Conservation (phyloP, 208 protist species). For the Endotrypanum monterogeii region DNA sequence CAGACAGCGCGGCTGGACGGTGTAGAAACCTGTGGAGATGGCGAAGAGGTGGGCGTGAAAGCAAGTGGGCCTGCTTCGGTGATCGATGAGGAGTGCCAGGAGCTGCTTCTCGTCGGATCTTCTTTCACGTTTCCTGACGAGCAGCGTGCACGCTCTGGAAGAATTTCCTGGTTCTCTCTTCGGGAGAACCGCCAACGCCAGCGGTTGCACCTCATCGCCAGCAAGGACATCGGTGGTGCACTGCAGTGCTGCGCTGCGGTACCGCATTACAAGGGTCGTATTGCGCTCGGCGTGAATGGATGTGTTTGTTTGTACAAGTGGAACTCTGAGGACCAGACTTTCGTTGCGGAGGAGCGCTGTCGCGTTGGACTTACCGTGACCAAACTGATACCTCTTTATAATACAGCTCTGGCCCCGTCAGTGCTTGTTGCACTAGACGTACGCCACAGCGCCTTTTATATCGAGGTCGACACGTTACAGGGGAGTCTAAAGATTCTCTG, state of each 20-base stretch:
- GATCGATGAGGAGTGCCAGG: constrained; percentile 7
- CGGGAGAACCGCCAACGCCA: constrained; percentile 11
- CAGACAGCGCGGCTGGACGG: constrained; percentile 42
- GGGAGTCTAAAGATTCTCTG: constrained; percentile 59
- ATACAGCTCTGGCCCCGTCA: constrained; percentile 11
- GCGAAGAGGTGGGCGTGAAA: background rate
- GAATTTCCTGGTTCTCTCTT: constrained; percentile 54
- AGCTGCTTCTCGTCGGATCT: constrained; percentile 66
- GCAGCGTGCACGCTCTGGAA: constrained; percentile 54
- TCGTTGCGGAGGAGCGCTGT: constrained; percentile 72
- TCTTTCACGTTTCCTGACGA: constrained; percentile 84
- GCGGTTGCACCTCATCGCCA: constrained; percentile 23
- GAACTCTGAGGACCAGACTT: constrained; percentile 59
- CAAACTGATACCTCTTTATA: constrained; percentile 58
- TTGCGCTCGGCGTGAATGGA: constrained; percentile 81
- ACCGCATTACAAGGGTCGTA: constrained; percentile 62
- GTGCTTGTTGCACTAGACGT: constrained; percentile 70
- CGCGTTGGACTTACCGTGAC: constrained; percentile 63
- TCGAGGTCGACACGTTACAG: constrained; percentile 72
- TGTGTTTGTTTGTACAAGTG: constrained; percentile 71
- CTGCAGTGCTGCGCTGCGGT: constrained; percentile 81
- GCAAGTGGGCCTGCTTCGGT: background rate
- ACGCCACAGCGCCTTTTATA: constrained; percentile 63
- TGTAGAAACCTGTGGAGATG: constrained; percentile 7
- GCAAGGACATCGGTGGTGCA: constrained; percentile 70